phyloP scores from a whole-genome alignment of 2,329 filamentous ascomycete species.

The Exophiala sp. region DNA sequence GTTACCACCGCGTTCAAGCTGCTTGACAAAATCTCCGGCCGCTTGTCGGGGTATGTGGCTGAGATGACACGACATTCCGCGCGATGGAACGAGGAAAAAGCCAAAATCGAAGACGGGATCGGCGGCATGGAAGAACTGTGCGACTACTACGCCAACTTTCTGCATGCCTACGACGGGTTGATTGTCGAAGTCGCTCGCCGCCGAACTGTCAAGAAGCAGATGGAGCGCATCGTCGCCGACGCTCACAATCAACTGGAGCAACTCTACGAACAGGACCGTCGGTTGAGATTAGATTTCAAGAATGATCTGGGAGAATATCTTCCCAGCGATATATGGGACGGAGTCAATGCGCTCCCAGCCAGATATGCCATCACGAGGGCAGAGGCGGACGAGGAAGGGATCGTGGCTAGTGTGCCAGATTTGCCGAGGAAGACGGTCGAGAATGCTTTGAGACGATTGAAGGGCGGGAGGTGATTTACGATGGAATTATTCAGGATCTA shows the following conservation, averaged over 20 bases:
- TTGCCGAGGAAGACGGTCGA: slow-evolving; percentile 41
- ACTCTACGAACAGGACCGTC: slow-evolving; percentile 65
- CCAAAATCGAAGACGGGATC: slow-evolving; percentile 62
- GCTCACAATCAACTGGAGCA: slow-evolving; percentile 70
- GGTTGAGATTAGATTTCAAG: slow-evolving; percentile 70
- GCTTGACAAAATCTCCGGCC: slow-evolving; percentile 61
- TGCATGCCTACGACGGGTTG: slow-evolving; percentile 74
- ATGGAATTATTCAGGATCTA: not conserved
- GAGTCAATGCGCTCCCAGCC: slow-evolving; percentile 48
- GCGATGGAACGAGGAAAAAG: slow-evolving; percentile 68
- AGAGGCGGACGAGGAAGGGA: slow-evolving; percentile 45
- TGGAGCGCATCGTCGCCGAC: slow-evolving; percentile 68
- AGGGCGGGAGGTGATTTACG: slow-evolving; percentile 20
- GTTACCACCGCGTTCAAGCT: slow-evolving; percentile 57
- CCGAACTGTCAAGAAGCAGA: slow-evolving; percentile 64
- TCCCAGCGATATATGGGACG: slow-evolving; percentile 81
- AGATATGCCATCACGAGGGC: slow-evolving; percentile 42
- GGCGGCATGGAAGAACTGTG: slow-evolving; percentile 70
- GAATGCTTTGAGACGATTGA: slow-evolving; percentile 38
- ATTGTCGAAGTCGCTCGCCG: slow-evolving; percentile 78
- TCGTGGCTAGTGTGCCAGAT: slow-evolving; percentile 35
- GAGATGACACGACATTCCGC: slow-evolving; percentile 44
- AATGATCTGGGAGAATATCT: slow-evolving; percentile 78
- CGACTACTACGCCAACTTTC: slow-evolving; percentile 81
- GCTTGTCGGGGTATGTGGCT: slow-evolving; percentile 52